Conservation (phyloP, 768 basidiomycete genomes). For the Mrakia blollopis region DNA sequence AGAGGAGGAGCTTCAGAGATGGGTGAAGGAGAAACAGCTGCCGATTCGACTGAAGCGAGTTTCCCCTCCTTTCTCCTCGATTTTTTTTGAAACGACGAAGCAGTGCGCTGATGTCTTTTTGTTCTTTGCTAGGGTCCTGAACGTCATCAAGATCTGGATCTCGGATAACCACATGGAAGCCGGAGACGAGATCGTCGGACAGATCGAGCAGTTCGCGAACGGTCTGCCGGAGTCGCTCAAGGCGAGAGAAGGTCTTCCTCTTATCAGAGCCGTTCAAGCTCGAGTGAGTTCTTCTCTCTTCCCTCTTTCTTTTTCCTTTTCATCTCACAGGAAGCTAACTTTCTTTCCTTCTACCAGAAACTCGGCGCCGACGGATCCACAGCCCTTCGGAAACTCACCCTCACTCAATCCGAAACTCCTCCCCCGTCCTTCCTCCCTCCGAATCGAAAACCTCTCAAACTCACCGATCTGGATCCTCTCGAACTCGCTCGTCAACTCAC, state of each 20-base stretch:
- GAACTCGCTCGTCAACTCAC: constrained; percentile 92
- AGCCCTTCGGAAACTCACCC: constrained; percentile 54
- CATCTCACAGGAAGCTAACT: background rate
- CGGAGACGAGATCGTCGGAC: constrained; percentile 38
- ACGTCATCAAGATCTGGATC: constrained; percentile 84
- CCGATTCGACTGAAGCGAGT: constrained; percentile 79
- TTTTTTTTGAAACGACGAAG: background rate
- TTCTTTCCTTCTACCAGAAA: constrained; percentile 32
- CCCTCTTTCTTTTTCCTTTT: background rate
- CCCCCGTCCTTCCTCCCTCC: constrained; percentile 67
- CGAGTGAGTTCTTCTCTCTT: constrained; percentile 26
- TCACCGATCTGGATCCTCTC: constrained; percentile 72
- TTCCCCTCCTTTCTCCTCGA: background rate
- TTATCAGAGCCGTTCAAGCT: constrained; percentile 37
- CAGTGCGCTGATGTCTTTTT: background rate
- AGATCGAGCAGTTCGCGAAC: constrained; percentile 23
- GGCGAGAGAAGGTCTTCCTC: constrained; percentile 30
- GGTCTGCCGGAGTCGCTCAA: constrained; percentile 19
- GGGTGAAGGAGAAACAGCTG: constrained; percentile 79
- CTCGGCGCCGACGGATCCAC: constrained; percentile 52
- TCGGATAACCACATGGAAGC: constrained; percentile 64
- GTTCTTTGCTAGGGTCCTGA: constrained; percentile 61
- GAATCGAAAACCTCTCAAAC: constrained; percentile 56
- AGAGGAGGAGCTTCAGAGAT: constrained; percentile 62
- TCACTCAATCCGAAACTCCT: constrained; percentile 60